Base-by-base conservation (phyloP, 1,284 basidiomycete species). In the Pyrrhoderma noxium region DNA sequence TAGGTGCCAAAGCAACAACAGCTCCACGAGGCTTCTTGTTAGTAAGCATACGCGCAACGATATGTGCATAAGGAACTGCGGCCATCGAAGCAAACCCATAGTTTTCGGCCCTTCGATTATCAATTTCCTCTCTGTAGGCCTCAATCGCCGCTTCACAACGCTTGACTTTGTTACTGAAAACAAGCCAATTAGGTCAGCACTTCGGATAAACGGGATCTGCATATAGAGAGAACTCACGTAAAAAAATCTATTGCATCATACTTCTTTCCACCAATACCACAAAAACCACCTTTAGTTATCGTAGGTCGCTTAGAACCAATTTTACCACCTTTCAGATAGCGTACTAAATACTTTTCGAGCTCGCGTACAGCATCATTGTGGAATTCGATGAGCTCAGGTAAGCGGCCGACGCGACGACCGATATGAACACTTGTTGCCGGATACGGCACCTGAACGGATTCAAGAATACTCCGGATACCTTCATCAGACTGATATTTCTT, bases 41-140 rank as follows among this genome's bases (percentile, higher is more conserved):
- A 40, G 68, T 66, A 38, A 93, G 71, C 56, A 82, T 70, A 58
- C 81, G 80, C 2, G 86, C 89, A 11, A 92, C 89, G 43, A 87
- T 76, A 60, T 93, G 90, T 0, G 93, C 92, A 61, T 93, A 94
- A 0, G 90, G 85, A 8, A 96, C 88, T 0, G 92, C 85, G 47
- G 89, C 92, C 82, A 96, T 89, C 19, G 90, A 93, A 2, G 93
- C 91, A 64, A 95, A 95, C 13, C 91, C 93, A 65, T 93, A 95
- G 63, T 81, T 89, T 68, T 95, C 91, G 1, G 91, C 77, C 64
- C 87, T 87, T 55, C 82, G 76, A 14, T 74, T 76, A 62, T 89
- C 82, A 53, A 91, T 85, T 57, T 85, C 77, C 21, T 70, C 67
- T 21, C 91, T 82, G 61, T 85, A 85, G 48, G 83, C 77, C 56